Evolutionary conservation across 202 grass and related monocot species (phyloP), one percentile per base, ranked within the genome.

Genomic region (Setaria italica): DNA sequence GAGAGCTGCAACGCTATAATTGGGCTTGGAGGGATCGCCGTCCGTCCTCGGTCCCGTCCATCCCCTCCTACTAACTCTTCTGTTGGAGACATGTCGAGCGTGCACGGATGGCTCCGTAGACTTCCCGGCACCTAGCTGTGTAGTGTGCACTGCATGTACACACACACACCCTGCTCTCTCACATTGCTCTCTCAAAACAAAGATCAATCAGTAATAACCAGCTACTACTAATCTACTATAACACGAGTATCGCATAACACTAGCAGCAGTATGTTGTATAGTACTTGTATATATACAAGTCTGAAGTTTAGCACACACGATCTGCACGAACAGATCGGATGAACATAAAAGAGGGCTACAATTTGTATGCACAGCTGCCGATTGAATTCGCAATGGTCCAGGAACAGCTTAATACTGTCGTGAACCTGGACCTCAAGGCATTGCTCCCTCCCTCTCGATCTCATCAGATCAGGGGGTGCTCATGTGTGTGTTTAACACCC

Each of bases 381-480:
- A 72, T 68, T 85, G 19, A 79, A 85, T 71, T 62, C 42, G 9
- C 10, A 39, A 39, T 85, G 66, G 75, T 79, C 84, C 84, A 71
- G 11, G 75, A 42, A 41, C 66, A 70, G 53, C 41, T 50, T 29
- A 58, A 50, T 25, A 41, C 35, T 80, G 63, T 37, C 62, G 11
- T 51, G 48, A 30, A 48, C 83, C 74, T 12, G 16, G 74, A 16
- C 25, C 62, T 67, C 30, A 50, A 60, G 42, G 11, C 17, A 20
- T 7, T 32, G 72, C 72, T 37, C 16, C 32, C 65, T 33, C 39
- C 39, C 34, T 35, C 34, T 41, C 34, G 9, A 11, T 43, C 43
- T 12, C 48, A 13, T 14, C 48, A 49, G 43, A 25, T 25, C 25
- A 25, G 25, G 11, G 48, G 11, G 48, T 14, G 11, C 20, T 29